Percentiles rank a stretch among this genome's conserved stretches.
phyloP scores from a whole-genome alignment of 2,329 filamentous ascomycete species.

The Cryphonectria parasitica region DNA sequence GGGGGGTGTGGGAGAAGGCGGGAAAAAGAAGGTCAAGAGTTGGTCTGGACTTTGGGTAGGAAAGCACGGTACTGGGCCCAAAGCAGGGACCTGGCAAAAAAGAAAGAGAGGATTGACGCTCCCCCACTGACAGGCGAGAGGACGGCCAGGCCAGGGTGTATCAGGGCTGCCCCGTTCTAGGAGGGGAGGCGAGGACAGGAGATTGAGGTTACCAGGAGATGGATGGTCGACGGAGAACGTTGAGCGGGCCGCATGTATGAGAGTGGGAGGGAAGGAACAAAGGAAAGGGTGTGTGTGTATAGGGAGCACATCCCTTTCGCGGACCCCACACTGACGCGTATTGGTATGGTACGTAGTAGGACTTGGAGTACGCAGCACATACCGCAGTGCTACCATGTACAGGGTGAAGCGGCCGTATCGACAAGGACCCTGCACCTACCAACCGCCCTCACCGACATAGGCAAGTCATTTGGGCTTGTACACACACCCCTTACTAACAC shows the following conservation, averaged over 20 bases:
- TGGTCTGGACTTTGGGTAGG: neutral
- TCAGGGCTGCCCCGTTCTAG: conserved; percentile 1
- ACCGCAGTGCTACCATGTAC: neutral
- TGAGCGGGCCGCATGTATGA: neutral
- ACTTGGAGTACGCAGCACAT: neutral
- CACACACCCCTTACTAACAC: neutral
- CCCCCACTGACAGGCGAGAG: conserved; percentile 6
- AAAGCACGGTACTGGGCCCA: neutral
- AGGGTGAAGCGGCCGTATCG: neutral
- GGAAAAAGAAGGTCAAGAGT: conserved; percentile 15
- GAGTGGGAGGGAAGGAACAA: neutral
- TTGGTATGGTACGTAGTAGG: too few species aligned
- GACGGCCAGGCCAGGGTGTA: neutral
- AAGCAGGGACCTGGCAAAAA: neutral
- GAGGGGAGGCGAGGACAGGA: conserved; percentile 13
- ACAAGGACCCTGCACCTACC: neutral
- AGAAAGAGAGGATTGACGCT: conserved; percentile 1
- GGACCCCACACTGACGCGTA: neutral
- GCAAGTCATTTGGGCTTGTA: neutral
- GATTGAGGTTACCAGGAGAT: conserved; percentile 15
- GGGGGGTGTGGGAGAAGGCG: neutral
- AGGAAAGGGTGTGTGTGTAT: neutral
- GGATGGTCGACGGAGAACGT: conserved; percentile 1
- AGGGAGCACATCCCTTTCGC: neutral
- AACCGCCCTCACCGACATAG: neutral